Base-by-base conservation (phyloP, 192 early-diverging fungal genomes). In the Coemansia asiatica region DNA sequence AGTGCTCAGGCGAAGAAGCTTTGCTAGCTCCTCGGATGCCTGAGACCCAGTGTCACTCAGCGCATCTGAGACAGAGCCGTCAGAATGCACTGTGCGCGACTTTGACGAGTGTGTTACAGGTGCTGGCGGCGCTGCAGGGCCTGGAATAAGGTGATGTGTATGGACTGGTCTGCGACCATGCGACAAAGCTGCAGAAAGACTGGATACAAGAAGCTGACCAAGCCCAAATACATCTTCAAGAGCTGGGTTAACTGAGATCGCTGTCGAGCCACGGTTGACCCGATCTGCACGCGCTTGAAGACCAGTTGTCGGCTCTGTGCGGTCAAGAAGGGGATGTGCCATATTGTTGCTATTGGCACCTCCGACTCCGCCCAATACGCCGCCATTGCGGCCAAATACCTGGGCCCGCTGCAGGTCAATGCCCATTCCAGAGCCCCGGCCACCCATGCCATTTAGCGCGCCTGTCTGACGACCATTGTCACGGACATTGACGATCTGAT, bases 211-310 rank as follows among this genome's bases (percentile, higher is more conserved):
- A n/a, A 54, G 25, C 56, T 72, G 66, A 1, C 79, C 79, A 3
- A 81, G 53, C 54, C 66, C 68, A 53, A 66, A 75, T 56, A 73
- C 70, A 33, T 81, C 79, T 26, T 81, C 79, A 2, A 66, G 68
- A 36, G 73, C 22, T 6, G 60, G 21, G 35, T 67, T 70, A 21
- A 69, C 40, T 5, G 74, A 69, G 12, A 74, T 67, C 18, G 63
- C 60, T 21, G 75, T 29, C 46, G 69, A 21, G 60, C 60, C 64
- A 58, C 73, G 79, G 0, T 69, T 50, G 29, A 81, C 50, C n/a
- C 79, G 79, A 31, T 81, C 79, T 0, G 69, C 74, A 1, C 79
- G 79, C 1, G 79, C 67, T 51, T 81, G 73, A 48, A 75, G 60
- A 55, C 56, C 57, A 19, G 60, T 53, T 19, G 33, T 64, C 25